These are phyloP conservation scores for Malassezia equina DNA, from an alignment of 1,284 basidiomycete genomes.

Conservation along the genomic window DNA sequence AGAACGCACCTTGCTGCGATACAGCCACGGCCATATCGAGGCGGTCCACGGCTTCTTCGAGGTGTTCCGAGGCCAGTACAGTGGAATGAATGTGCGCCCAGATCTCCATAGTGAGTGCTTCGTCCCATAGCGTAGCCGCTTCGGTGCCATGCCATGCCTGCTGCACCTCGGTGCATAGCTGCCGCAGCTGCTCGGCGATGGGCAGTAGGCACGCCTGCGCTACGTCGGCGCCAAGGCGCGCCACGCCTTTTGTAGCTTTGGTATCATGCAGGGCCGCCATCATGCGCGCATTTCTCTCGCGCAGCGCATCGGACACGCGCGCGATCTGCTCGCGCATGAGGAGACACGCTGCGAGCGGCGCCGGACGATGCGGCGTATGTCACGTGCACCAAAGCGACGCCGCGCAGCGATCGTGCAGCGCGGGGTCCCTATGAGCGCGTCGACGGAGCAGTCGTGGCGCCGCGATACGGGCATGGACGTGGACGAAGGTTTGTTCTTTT, in stretches of 20 bases:
- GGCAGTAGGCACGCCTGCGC: not conserved
- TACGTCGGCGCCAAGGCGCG: not conserved
- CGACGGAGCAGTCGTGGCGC: slow-evolving; percentile 1
- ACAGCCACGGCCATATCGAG: slow-evolving; percentile 28
- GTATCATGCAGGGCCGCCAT: not conserved
- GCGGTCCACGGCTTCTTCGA: slow-evolving; percentile 16
- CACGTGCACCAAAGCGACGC: not conserved
- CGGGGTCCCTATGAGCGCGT: slow-evolving; percentile 5
- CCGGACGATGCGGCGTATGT: not conserved
- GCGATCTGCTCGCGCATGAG: slow-evolving; percentile 1
- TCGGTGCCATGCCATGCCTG: not conserved
- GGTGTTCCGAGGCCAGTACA: not conserved
- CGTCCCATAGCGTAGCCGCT: slow-evolving; percentile 1
- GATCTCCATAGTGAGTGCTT: not conserved
- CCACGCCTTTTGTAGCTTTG: not conserved
- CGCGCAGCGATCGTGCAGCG: not conserved
- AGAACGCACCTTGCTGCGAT: slow-evolving; percentile 15
- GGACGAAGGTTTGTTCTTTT: slow-evolving; percentile 5
- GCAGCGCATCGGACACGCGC: not conserved
- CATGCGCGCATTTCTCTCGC: not conserved
- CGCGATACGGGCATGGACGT: slow-evolving; percentile 13
- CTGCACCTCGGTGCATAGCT: not conserved
- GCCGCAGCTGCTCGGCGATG: not conserved
- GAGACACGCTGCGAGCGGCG: not conserved
- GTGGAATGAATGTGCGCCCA: not conserved